Conservation (phyloP, 108 stramenopile genomes). For the Asterionellopsis glacialis region DNA sequence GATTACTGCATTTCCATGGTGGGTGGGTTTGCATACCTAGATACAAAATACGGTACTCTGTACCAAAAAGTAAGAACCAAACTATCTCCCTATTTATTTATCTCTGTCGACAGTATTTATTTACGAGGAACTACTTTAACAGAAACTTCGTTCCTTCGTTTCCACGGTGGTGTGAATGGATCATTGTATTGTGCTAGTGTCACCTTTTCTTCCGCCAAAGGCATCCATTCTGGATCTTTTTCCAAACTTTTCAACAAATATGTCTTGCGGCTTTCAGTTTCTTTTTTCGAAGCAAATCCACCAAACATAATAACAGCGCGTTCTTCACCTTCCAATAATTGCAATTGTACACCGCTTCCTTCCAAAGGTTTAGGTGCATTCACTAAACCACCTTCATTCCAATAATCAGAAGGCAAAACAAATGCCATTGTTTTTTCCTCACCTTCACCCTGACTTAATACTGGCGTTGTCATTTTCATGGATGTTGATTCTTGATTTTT, state of each 20-base stretch:
- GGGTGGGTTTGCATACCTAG: too few species aligned
- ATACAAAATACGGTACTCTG: too few species aligned
- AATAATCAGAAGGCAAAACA: slow-evolving; percentile 82
- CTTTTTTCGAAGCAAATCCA: slow-evolving; percentile 80
- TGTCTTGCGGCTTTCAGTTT: slow-evolving; percentile 43
- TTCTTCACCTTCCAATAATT: slow-evolving; percentile 27
- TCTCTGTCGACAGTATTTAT: too few species aligned
- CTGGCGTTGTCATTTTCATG: slow-evolving; percentile 96
- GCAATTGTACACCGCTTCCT: slow-evolving; percentile 63
- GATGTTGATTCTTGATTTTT: slow-evolving; percentile 70
- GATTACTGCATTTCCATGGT: too few species aligned
- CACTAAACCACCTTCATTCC: slow-evolving; percentile 40
- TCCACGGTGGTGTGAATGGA: slow-evolving; percentile 94
- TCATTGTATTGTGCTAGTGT: slow-evolving; percentile 91
- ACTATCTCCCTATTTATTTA: too few species aligned
- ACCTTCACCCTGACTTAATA: slow-evolving; percentile 39
- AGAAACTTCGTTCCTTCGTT: slow-evolving; percentile 87
- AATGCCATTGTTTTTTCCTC: slow-evolving; percentile 74
- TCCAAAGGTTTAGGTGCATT: slow-evolving; percentile 70
- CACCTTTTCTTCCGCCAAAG: slow-evolving; percentile 18
- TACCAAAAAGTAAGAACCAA: too few species aligned
- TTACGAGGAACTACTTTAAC: slow-evolving; percentile 23
- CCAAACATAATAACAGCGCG: slow-evolving; percentile 85
- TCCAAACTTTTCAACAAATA: slow-evolving; percentile 43
- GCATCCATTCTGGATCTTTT: slow-evolving; percentile 28